Evolutionary conservation across 139 green algal genomes (phyloP).

Genomic region (Tetratostichococcus sp.): DNA sequence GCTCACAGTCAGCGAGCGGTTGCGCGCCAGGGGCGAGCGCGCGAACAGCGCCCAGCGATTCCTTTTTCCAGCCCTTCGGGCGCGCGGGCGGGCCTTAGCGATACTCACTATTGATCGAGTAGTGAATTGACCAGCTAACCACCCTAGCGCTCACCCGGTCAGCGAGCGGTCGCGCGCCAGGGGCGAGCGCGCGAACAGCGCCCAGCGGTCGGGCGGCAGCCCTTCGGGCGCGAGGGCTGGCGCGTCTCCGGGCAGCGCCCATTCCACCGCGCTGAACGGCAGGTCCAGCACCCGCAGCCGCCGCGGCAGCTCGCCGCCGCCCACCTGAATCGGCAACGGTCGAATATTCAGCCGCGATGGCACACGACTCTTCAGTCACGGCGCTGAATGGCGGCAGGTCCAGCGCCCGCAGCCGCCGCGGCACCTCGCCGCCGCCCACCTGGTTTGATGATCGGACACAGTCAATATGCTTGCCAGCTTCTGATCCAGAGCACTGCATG

Average conservation of each 20-base stretch:
- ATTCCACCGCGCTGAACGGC: slow-evolving; percentile 74
- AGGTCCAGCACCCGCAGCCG: slow-evolving; percentile 71
- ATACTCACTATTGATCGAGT: too few relatives aligned
- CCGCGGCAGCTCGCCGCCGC: slow-evolving; percentile 15
- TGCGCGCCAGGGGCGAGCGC: slow-evolving; percentile 14
- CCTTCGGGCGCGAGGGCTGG: background rate
- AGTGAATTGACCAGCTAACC: too few relatives aligned
- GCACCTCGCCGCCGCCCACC: slow-evolving; percentile 19
- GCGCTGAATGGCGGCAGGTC: slow-evolving; percentile 74
- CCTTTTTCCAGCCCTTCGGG: too few relatives aligned
- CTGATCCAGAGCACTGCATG: slow-evolving; percentile 52
- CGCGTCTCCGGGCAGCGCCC: slow-evolving; percentile 40
- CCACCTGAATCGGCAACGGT: slow-evolving; percentile 17
- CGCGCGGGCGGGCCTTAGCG: too few relatives aligned
- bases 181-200: slow-evolving; percentile 19
- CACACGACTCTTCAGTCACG: too few relatives aligned
- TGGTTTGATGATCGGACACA: background rate
- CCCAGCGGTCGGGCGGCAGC: slow-evolving; percentile 2
- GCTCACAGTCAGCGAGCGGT: slow-evolving; percentile 17
- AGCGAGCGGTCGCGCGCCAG: slow-evolving; percentile 22
- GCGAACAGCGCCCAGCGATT: too few relatives aligned
- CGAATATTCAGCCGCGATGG: too few relatives aligned
- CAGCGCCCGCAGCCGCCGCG: slow-evolving; percentile 54
- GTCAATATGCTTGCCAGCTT: background rate
- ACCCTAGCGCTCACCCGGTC: too few relatives aligned